Base-by-base conservation (phyloP, 2,329 filamentous ascomycete species). In the Nemania sp. region DNA sequence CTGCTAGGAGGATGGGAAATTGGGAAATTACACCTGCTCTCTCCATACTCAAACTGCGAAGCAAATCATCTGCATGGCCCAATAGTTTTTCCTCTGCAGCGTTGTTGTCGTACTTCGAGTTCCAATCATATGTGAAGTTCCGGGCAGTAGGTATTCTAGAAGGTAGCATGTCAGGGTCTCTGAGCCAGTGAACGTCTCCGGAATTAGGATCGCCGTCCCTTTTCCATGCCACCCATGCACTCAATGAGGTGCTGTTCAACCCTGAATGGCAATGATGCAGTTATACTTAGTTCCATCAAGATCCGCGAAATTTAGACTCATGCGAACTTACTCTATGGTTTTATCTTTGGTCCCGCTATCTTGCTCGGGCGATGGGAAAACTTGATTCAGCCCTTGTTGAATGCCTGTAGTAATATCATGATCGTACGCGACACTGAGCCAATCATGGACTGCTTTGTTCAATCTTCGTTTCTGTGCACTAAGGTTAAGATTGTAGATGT, bases 181-280 rank as follows among this genome's bases (percentile, higher is more conserved):
- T 3, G 13, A 60, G 41, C 56, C 41, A 60, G 26, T 60, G 27
- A 7, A 60, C 56, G 5, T 26, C n/a, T 18, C 38, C 55, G 5
- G 56, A 60, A 13, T 13, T 24, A 6, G 56, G 56, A 18, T 60
- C 27, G 22, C 56, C 38, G 4, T 45, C 38, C n/a, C 13, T 15
- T 10, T 35, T 26, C 20, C 29, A 62, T 26, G 47, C 63, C n/a
- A 43, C n/a, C 67, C 67, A 70, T 29, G 60, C 67, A 51, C 63
- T 70, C 26, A 15, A 13, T 18, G 41, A 56, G n/a, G 47, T 15
- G 18, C 38, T 49, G 27, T 54, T 49, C 22, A 62, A 22, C 18
- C 47, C 47, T 62, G 45, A 38, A 62, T 54, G n/a, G 51, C 60
- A 26, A 62, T n/a, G 26, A 62, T 47, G 20, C 54, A 59, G n/a